phyloP scores from a whole-genome alignment of 148 eudicot genomes.

The Fagopyrum homotropicum region DNA sequence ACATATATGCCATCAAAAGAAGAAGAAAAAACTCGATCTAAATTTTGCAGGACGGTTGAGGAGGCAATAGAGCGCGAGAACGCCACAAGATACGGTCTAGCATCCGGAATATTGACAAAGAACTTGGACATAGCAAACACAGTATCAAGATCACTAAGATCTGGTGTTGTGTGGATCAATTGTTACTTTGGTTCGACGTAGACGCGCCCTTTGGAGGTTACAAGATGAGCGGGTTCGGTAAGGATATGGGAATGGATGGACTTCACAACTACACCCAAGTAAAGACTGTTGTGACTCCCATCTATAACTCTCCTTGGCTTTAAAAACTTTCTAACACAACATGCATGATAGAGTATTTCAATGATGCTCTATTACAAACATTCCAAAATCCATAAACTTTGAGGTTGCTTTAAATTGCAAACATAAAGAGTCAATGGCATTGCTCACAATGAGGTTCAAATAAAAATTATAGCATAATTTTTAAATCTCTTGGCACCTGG shows the following conservation, averaged over 20 bases:
- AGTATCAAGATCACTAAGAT: slow-evolving; percentile 52
- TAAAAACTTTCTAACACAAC: neutral
- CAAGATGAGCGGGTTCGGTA: slow-evolving; percentile 77
- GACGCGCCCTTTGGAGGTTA: slow-evolving; percentile 73
- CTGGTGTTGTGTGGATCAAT: slow-evolving; percentile 72
- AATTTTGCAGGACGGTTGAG: slow-evolving; percentile 33
- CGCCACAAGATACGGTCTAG: slow-evolving; percentile 51
- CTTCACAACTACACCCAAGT: slow-evolving; percentile 65
- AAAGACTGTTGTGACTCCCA: slow-evolving; percentile 62
- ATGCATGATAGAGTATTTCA: no score
- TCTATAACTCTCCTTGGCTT: slow-evolving; percentile 18
- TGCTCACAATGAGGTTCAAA: no score
- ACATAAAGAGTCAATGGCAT: no score
- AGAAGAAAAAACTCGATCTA: neutral
- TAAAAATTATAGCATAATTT: no score
- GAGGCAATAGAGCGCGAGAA: slow-evolving; percentile 71
- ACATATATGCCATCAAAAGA: no score
- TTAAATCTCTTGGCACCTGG: no score
- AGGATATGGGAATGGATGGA: slow-evolving; percentile 63
- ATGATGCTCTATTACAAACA: no score
- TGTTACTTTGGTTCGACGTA: slow-evolving; percentile 59
- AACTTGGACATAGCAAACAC: slow-evolving; percentile 66
- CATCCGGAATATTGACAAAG: slow-evolving; percentile 70
- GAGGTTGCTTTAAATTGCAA: no score
- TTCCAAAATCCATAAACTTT: no score